Base-by-base conservation (phyloP, 2,329 filamentous ascomycete genomes). In the Trichoderma koningii region DNA sequence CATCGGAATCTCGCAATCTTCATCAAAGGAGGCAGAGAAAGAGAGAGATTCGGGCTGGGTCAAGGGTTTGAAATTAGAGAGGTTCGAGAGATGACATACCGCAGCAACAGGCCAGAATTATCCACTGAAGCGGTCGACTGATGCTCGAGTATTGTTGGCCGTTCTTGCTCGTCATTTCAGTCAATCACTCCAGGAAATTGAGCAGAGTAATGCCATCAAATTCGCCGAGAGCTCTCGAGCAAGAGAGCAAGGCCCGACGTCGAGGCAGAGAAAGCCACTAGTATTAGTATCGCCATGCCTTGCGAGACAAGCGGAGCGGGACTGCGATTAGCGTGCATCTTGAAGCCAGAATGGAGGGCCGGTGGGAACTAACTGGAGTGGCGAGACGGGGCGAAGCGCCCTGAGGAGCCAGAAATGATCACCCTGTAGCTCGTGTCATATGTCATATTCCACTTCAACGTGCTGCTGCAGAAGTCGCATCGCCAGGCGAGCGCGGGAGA, bases 241-340 rank as follows among this genome's bases (percentile, higher is more conserved):
- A 9, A 34, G 9, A 23, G 19, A 57, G 23, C 7, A n/a, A 34
- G 34, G 26, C 21, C 56, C 21, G 51, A 56, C 50, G 34, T 10
- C 12, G 14, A 52, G 57, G 34, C 45, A 61, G 34, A 61, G 47
- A 38, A 38, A 38, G 34, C 34, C 34, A 14, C 57, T 51, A 51
- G 45, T 61, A 61, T 61, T 51, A 61, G 47, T 61, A 61, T 52
- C 30, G 38, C 48, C 57, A 52, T 62, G 48, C 57, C 57, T 45
- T 62, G 57, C 47, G 57, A 62, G 47, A 62, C 28, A 52, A 62
- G 57, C 57, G 57, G 57, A 62, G 57, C 47, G n/a, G 9, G 9
- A 3, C 12, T 14, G 34, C 34, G 12, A 14, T 38, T 38, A 38
- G 34, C 34, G 34, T 38, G 34, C 34, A 38, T 38, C 34, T 38